Evolutionary conservation across 2,329 filamentous ascomycete species (phyloP).

Genomic region (Xylaria sp.): DNA sequence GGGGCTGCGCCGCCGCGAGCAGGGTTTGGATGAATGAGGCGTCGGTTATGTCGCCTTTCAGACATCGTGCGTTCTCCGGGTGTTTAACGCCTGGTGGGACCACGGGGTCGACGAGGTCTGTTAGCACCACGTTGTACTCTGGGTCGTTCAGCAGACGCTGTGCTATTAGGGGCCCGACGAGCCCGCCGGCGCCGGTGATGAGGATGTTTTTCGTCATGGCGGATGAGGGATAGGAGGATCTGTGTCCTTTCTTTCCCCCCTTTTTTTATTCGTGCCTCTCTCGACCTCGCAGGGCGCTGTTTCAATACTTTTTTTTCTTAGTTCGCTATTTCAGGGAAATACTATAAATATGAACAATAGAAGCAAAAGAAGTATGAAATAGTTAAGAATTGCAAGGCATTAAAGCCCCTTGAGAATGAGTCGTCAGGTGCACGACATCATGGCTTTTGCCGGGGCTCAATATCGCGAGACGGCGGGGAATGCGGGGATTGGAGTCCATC

Average conservation of each 20-base stretch:
- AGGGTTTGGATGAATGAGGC: conserved; percentile 53
- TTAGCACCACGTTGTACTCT: conserved; percentile 56
- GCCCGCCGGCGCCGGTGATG: conserved; percentile 51
- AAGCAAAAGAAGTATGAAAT: not conserved
- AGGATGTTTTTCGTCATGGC: conserved; percentile 51
- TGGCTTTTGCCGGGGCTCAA: conserved; percentile 21
- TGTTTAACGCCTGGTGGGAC: conserved; percentile 60
- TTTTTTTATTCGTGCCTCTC: not conserved
- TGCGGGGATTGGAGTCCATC: conserved; percentile 30
- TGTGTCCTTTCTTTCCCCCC: not conserved
- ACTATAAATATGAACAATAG: not conserved
- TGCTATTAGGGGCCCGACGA: conserved; percentile 54
- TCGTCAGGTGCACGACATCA: conserved; percentile 3
- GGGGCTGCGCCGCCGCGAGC: conserved; percentile 57
- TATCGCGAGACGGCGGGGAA: conserved; percentile 30
- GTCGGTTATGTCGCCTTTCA: conserved; percentile 62
- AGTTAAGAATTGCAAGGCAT: not conserved
- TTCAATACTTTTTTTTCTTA: not conserved
- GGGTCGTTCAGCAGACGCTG: conserved; percentile 55
- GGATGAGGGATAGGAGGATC: not conserved
- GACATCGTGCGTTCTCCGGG: conserved; percentile 61
- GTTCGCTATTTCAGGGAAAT: not conserved
- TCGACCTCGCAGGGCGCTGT: not conserved
- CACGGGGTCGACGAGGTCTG: conserved; percentile 66
- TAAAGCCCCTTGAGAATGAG: not conserved